Evolutionary conservation across 345 rosid species (phyloP).

Genomic region (Acer negundo): DNA sequence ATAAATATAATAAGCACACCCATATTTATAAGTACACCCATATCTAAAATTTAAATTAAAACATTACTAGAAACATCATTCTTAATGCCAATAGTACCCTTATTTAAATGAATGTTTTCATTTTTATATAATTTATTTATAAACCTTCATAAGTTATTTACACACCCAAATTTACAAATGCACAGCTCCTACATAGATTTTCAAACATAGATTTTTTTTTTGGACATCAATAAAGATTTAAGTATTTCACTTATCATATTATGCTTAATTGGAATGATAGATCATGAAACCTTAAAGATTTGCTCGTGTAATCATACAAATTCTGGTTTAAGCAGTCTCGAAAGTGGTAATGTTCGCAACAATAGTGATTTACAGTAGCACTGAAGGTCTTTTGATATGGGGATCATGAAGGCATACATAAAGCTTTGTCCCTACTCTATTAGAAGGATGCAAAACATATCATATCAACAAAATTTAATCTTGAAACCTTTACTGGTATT

Average conservation of each 20-base stretch:
- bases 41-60: too few relatives aligned
- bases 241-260: not conserved
- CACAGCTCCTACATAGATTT: too few relatives aligned
- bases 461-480: not conserved
- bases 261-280: not conserved
- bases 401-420: not conserved
- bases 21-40: too few relatives aligned
- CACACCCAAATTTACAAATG: too few relatives aligned
- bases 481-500: constrained; percentile 60
- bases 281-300: not conserved
- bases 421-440: not conserved
- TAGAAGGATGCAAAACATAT: not conserved
- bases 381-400: not conserved
- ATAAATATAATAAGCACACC: too few relatives aligned
- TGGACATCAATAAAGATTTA: not conserved
- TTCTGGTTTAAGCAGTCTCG: not conserved
- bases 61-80: too few relatives aligned
- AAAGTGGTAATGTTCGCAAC: not conserved
- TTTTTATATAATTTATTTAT: too few relatives aligned
- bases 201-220: too few relatives aligned
- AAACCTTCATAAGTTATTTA: too few relatives aligned
- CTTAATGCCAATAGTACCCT: too few relatives aligned
- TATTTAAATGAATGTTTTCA: too few relatives aligned
- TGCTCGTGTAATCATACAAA: not conserved
- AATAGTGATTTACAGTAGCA: not conserved